Evolutionary conservation across 2,329 filamentous ascomycete genomes (phyloP).

Genomic region (Huntiella decipiens): DNA sequence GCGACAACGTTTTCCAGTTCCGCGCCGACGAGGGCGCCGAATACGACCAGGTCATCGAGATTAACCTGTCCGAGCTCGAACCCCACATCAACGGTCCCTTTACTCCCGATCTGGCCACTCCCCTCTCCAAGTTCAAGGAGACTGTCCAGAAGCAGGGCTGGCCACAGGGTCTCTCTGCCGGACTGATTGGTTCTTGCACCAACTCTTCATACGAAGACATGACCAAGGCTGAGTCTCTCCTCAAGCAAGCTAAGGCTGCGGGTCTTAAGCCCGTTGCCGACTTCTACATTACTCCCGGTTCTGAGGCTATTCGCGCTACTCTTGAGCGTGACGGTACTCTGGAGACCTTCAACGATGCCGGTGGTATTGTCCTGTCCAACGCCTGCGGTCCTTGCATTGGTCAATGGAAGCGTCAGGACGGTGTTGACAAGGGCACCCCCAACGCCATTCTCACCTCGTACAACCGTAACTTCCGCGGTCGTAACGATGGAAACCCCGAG

Average conservation of each 20-base stretch:
- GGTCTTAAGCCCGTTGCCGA: conserved; percentile 75
- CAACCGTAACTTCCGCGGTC: conserved; percentile 94
- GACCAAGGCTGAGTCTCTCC: conserved; percentile 81
- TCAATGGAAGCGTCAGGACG: conserved; percentile 86
- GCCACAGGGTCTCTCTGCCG: conserved; percentile 80
- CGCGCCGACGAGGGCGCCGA: conserved; percentile 61
- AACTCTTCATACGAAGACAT: conserved; percentile 99
- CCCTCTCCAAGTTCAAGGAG: conserved; percentile 74
- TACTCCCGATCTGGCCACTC: conserved; percentile 86
- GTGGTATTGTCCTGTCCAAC: conserved; percentile 80
- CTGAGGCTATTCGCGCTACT: conserved; percentile 90
- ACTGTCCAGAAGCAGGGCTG: conserved; percentile 69
- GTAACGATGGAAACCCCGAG: conserved; percentile 87
- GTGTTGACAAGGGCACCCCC: conserved; percentile 59
- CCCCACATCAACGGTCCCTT: conserved; percentile 95
- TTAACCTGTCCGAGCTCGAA: conserved; percentile 77
- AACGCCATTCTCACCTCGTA: conserved; percentile 96
- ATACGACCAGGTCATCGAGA: conserved; percentile 81
- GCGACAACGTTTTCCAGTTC: conserved; percentile 42
- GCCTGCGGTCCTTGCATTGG: conserved; percentile 89
- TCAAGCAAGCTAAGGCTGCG: conserved; percentile 78
- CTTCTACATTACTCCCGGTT: conserved; percentile 93
- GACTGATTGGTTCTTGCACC: conserved; percentile 92
- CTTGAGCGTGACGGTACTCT: conserved; percentile 78
- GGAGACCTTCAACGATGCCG: conserved; percentile 66